These are phyloP conservation scores for Microstegium vimineum DNA, from an alignment of 176 grass and related monocot genomes.

Conservation along the genomic window DNA sequence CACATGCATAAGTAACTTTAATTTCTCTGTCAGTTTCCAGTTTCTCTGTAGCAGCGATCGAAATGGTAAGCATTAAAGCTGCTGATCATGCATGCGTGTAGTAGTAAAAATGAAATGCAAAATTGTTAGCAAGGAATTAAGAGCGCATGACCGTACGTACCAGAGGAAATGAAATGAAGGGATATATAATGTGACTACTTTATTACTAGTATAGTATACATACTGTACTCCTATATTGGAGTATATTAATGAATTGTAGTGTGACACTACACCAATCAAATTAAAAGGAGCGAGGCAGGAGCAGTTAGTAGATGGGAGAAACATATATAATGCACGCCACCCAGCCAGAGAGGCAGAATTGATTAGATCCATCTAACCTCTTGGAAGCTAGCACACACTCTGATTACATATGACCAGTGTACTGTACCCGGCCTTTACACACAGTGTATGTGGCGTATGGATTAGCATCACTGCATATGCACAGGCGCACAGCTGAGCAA, in stretches of 20 bases:
- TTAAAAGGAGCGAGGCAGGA: neutral
- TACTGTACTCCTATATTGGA: neutral
- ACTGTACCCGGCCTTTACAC: neutral
- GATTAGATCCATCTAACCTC: slow-evolving; percentile 27
- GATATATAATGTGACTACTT: neutral
- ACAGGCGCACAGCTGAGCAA: neutral
- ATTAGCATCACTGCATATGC: neutral
- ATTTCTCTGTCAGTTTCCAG: neutral
- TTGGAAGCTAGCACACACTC: neutral
- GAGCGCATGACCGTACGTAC: too few relatives aligned
- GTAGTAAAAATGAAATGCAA: neutral
- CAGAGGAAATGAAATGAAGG: too few relatives aligned
- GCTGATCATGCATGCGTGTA: neutral
- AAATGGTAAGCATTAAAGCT: neutral
- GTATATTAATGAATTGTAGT: neutral
- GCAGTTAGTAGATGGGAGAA: neutral
- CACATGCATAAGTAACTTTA: neutral
- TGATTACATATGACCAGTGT: neutral
- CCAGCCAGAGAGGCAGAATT: neutral
- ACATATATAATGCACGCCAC: neutral
- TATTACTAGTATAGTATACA: neutral
- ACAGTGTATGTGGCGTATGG: neutral
- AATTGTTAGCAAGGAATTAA: neutral
- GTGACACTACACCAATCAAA: neutral
- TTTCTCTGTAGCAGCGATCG: neutral